A percentile compares a stretch with the other conserved stretches of the same genome.
phyloP scores from a whole-genome alignment of 2,329 filamentous ascomycete species.

The Penicillium digitatum region DNA sequence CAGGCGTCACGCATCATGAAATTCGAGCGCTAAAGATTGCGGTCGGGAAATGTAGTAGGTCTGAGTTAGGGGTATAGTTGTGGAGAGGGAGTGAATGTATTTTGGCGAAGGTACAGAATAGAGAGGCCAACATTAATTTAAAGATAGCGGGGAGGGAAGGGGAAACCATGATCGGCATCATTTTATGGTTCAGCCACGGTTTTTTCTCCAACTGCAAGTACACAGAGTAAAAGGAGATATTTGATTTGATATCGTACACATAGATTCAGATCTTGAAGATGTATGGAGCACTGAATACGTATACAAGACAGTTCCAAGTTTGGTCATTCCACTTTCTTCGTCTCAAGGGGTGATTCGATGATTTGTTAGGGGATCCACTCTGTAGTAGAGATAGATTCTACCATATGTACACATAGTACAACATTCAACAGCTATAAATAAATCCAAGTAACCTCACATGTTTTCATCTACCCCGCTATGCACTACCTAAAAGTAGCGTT shows the following conservation, averaged over 20 bases:
- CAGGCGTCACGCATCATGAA: slow-evolving; percentile 18
- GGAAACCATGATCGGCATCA: slow-evolving; percentile 8
- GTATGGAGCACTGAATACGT: background rate
- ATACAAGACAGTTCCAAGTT: background rate
- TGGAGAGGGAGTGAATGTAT: background rate
- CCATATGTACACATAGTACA: background rate
- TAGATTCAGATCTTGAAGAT: background rate
- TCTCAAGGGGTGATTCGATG: background rate
- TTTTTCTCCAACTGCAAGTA: background rate
- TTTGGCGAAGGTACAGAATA: background rate
- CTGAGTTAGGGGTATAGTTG: background rate
- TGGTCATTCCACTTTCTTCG: background rate
- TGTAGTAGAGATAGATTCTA: background rate
- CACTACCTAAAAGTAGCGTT: background rate
- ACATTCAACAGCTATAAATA: background rate
- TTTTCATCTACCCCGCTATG: background rate
- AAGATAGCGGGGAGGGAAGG: slow-evolving; percentile 23
- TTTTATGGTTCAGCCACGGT: slow-evolving; percentile 15
- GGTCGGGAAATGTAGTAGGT: background rate
- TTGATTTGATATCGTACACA: background rate
- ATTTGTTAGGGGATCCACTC: background rate
- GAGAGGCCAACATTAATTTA: background rate
- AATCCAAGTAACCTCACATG: background rate
- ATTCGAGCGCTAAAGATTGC: background rate
- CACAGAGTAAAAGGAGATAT: background rate